Conservation (phyloP, 306 rosid species). For the Arachis hypogaea region DNA sequence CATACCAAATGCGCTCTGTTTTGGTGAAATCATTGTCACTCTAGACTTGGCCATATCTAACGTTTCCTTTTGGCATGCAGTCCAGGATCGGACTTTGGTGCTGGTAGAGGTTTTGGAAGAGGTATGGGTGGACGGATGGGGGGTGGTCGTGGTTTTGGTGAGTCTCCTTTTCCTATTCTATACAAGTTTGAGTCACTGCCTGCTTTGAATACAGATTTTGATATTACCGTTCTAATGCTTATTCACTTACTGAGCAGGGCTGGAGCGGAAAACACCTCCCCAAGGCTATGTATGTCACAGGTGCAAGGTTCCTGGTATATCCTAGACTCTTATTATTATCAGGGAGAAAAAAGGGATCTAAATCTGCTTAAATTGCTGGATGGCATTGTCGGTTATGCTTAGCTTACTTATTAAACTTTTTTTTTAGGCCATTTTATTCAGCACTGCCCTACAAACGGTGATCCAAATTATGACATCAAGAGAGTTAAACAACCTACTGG, state of each 20-base stretch:
- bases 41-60: not conserved
- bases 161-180: slow-evolving; percentile 37
- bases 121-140: slow-evolving; percentile 86
- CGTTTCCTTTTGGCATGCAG: slow-evolving; percentile 50
- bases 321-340: not conserved
- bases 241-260: slow-evolving; percentile 55
- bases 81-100: slow-evolving; percentile 83
- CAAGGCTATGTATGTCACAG: slow-evolving; percentile 97
- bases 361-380: slow-evolving; percentile 26
- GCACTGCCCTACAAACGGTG: slow-evolving; percentile 99
- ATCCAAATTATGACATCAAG: slow-evolving; percentile 87
- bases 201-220: slow-evolving; percentile 15
- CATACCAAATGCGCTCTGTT: slow-evolving; percentile 16
- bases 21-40: not conserved
- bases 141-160: slow-evolving; percentile 96
- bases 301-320: slow-evolving; percentile 92
- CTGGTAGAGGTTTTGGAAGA: slow-evolving; percentile 91
- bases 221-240: slow-evolving; percentile 30
- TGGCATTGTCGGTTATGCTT: slow-evolving; percentile 14
- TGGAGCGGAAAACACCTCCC: slow-evolving; percentile 96
- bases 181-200: slow-evolving; percentile 8
- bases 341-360: not conserved
- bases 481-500: slow-evolving; percentile 98
- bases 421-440: slow-evolving; percentile 91
- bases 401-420: slow-evolving; percentile 15